A percentile compares a stretch with the other conserved stretches of the same genome.
Evolutionary conservation across 352 stramenopile species (phyloP).

Genomic region (Pilasporangium apinafurcum): DNA sequence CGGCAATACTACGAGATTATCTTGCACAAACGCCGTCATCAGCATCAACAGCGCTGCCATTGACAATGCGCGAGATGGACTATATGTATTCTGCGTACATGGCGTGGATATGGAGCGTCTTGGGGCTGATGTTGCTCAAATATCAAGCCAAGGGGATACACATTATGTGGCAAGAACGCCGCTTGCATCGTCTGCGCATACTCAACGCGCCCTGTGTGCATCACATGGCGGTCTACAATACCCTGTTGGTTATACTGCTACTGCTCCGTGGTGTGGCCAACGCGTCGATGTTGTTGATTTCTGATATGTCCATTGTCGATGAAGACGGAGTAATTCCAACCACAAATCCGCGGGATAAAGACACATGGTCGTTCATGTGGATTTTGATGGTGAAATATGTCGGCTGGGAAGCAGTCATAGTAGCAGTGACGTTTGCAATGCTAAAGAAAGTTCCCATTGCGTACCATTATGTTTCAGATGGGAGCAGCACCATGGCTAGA

Average conservation of each 20-base stretch:
- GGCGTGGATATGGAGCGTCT: constrained; percentile 2
- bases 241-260: neutral
- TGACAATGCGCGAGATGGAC: too few species aligned
- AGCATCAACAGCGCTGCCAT: too few species aligned
- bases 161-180: constrained; percentile 7
- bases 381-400: constrained; percentile 3
- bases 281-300: neutral
- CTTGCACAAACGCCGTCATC: too few species aligned
- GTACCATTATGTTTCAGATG: constrained; percentile 1
- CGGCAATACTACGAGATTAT: too few species aligned
- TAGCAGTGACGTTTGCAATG: constrained; percentile 1
- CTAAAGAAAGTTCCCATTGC: constrained; percentile 4
- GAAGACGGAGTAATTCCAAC: too few species aligned
- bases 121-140: constrained; percentile 9
- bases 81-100: constrained; percentile 1
- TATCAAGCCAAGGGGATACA: constrained; percentile 8
- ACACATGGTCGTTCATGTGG: neutral
- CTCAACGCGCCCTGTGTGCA: constrained; percentile 1
- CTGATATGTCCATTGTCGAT: too few species aligned
- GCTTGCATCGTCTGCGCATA: constrained; percentile 1
- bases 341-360: too few species aligned
- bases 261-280: neutral
- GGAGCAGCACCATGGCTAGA: too few species aligned
- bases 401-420: constrained; percentile 2
- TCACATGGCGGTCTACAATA: constrained; percentile 2